Conservation (phyloP, 2,329 filamentous ascomycete species). For the Elsinoe perseae region DNA sequence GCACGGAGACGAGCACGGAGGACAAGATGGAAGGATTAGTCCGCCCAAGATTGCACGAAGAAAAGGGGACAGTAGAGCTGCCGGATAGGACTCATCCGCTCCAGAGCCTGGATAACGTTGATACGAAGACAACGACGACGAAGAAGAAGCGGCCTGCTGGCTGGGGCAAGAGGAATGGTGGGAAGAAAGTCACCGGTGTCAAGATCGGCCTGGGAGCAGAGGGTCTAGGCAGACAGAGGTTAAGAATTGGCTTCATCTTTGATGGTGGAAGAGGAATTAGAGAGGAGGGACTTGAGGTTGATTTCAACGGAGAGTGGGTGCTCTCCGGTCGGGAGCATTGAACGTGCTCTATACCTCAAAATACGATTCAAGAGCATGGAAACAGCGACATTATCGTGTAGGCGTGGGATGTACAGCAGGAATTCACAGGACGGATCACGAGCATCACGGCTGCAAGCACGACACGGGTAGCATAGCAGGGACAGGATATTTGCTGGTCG, state of each 20-base stretch:
- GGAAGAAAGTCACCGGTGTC: conserved; percentile 3
- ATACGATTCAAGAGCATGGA: too few relatives aligned
- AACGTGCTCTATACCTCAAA: background rate
- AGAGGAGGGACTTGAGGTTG: background rate
- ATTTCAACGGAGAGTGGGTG: background rate
- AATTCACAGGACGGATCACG: background rate
- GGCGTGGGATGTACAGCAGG: background rate
- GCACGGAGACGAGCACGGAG: background rate
- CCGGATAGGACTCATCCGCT: background rate
- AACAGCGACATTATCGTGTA: too few relatives aligned
- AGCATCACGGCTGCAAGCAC: background rate
- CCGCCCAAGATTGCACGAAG: background rate
- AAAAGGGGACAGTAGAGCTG: background rate
- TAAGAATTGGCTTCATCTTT: conserved; percentile 7
- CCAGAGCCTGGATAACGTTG: background rate
- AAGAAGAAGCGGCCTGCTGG: background rate
- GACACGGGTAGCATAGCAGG: background rate
- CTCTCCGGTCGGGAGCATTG: background rate
- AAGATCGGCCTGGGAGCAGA: background rate
- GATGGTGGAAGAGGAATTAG: conserved; percentile 1
- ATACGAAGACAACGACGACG: too few relatives aligned
- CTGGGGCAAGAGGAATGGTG: background rate
- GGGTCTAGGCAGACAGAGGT: background rate
- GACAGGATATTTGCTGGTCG: background rate
- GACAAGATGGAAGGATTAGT: background rate